Conservation (phyloP, 164 flowering plant genomes). For the Paratinospora sagittata region DNA sequence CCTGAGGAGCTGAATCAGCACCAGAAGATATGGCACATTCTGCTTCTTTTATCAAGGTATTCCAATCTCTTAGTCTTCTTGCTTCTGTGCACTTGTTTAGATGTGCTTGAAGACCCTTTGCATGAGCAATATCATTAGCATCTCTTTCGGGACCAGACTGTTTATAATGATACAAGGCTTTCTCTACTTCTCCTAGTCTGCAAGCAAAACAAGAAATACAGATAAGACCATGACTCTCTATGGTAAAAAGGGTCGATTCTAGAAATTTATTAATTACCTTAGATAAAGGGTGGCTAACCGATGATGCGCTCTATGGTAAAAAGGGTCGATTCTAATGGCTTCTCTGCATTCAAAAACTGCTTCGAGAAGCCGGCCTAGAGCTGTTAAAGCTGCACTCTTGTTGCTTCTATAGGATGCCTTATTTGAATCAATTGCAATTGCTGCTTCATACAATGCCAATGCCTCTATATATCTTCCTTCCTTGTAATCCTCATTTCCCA, state of each 20-base stretch:
- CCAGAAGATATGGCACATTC: constrained; percentile 46
- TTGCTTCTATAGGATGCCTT: constrained; percentile 64
- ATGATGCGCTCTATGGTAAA: constrained; percentile 63
- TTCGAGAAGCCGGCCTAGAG: constrained; percentile 64
- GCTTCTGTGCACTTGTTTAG: constrained; percentile 47
- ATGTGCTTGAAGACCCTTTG: constrained; percentile 37
- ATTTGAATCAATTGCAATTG: constrained; percentile 55
- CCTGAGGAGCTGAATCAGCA: constrained; percentile 82
- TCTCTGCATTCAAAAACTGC: constrained; percentile 62
- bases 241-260: too few relatives aligned
- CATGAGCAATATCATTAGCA: constrained; percentile 31
- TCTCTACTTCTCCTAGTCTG: constrained; percentile 79
- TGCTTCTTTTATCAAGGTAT: constrained; percentile 45
- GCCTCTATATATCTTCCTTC: constrained; percentile 73
- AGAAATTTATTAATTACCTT: constrained; percentile 35
- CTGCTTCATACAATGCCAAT: constrained; percentile 56
- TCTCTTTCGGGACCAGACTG: constrained; percentile 37
- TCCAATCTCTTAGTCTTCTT: constrained; percentile 50
- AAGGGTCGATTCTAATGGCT: constrained; percentile 67
- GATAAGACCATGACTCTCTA: background rate
- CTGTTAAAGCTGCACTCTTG: constrained; percentile 69
- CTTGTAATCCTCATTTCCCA: constrained; percentile 80
- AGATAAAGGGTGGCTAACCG: constrained; percentile 63
- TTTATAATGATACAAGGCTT: constrained; percentile 54
- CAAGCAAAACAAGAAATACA: constrained; percentile 4